Conservation (phyloP, 495 filamentous ascomycete species). For the Aspergillus heteromorphus region DNA sequence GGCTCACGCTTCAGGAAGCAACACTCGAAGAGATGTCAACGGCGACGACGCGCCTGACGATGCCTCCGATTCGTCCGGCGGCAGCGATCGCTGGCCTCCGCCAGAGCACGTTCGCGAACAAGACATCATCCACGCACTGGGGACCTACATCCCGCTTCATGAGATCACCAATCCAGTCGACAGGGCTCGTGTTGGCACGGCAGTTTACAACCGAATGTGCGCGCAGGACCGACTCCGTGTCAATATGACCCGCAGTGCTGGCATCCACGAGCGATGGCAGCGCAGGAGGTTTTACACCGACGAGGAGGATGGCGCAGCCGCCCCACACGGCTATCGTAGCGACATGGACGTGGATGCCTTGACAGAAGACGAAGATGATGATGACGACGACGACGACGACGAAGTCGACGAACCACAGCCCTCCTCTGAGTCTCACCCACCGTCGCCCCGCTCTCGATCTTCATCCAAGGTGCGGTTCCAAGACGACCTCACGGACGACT, state of each 20-base stretch:
- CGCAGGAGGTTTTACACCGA: slow-evolving; percentile 73
- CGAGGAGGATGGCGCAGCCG: slow-evolving; percentile 65
- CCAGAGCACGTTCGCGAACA: slow-evolving; percentile 35
- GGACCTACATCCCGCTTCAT: slow-evolving; percentile 30
- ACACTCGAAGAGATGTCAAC: slow-evolving; percentile 19
- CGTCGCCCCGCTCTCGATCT: slow-evolving; percentile 67
- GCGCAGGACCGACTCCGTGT: slow-evolving; percentile 36
- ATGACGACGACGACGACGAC: slow-evolving; percentile 29
- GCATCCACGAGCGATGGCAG: slow-evolving; percentile 66
- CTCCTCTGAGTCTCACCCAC: slow-evolving; percentile 41
- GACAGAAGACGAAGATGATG: slow-evolving; percentile 17
- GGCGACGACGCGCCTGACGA: slow-evolving; percentile 24
- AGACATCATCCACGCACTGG: slow-evolving; percentile 38
- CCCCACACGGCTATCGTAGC: slow-evolving; percentile 61
- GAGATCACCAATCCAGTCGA: slow-evolving; percentile 38
- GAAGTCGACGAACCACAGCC: slow-evolving; percentile 29
- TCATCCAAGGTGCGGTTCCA: slow-evolving; percentile 82
- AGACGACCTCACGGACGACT: slow-evolving; percentile 62
- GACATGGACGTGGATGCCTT: slow-evolving; percentile 48
- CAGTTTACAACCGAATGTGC: slow-evolving; percentile 36
- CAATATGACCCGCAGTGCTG: slow-evolving; percentile 40
- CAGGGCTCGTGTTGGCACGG: slow-evolving; percentile 36
- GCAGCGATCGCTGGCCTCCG: slow-evolving; percentile 34
- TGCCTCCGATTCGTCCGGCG: slow-evolving; percentile 28
- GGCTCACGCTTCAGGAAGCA: slow-evolving; percentile 8